Evolutionary conservation across 768 basidiomycete genomes (phyloP), one percentile per base, ranked within the genome.

Genomic region (Lactifluus volemus): DNA sequence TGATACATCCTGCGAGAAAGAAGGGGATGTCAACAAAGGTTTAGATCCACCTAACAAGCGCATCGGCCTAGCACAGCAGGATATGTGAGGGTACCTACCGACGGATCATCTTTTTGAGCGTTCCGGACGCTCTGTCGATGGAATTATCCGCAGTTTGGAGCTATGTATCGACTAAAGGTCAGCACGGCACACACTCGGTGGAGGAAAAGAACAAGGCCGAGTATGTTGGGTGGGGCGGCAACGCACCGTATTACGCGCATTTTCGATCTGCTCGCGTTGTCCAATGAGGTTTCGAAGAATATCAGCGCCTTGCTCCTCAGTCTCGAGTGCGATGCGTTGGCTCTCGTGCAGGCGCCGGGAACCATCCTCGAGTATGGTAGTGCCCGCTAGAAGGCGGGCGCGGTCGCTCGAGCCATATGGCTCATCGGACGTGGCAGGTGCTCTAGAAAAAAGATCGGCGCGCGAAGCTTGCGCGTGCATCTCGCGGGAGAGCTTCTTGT

Each of bases 191-290:
- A 32, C 32, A 7, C 12, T 11, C 54, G 6, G 39, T 4, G 4
- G 9, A 10, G 11, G 4, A 29, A 34, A 42, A 30, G 41, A 44
- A 6, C 15, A 55, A 44, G 19, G 36, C 44, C 49, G 12, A n/a
- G 29, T 38, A 21, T 29, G 42, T 12, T 14, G 12, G 63, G 36
- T n/a, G 49, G 41, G 45, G 21, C 7, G 0, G 5, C 7, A 14
- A 69, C 86, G 44, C 62, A 96, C 92, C 49, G 90, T 95, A 73
- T 90, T 88, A 68, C 96, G 77, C 29, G 96, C 82, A 70, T 95
- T 89, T 76, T 94, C 88, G 60, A 99, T 95, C 73, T 94, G 92
- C 70, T 98, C 97, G 65, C 97, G 75, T 74, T 99, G 97, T 2
- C 79, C 76, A 57, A 93, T 75, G 64, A 99, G 77, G 71, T 89